These are phyloP conservation scores for Ilyonectria destructans DNA, from an alignment of 2,329 filamentous ascomycete genomes.

Conservation along the genomic window DNA sequence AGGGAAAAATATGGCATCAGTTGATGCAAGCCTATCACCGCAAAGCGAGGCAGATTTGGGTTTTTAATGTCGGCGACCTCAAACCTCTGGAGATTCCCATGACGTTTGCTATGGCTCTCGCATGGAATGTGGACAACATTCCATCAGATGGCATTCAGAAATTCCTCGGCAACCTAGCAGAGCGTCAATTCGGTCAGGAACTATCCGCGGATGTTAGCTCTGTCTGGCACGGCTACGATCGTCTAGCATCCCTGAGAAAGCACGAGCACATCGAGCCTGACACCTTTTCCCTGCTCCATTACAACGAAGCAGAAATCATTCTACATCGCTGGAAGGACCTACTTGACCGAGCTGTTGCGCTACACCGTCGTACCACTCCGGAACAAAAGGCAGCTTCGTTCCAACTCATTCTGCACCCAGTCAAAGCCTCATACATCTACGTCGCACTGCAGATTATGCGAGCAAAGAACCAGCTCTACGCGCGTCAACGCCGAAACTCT, in stretches of 20 bases:
- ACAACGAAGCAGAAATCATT: slow-evolving; percentile 70
- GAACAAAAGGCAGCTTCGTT: slow-evolving; percentile 68
- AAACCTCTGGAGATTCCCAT: slow-evolving; percentile 72
- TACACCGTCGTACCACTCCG: slow-evolving; percentile 14
- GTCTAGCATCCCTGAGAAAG: slow-evolving; percentile 64
- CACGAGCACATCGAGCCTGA: slow-evolving; percentile 72
- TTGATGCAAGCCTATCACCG: slow-evolving; percentile 68
- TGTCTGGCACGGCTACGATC: slow-evolving; percentile 67
- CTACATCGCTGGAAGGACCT: slow-evolving; percentile 65
- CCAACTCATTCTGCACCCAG: slow-evolving; percentile 72
- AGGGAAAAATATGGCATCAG: slow-evolving; percentile 64
- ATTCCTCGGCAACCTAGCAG: slow-evolving; percentile 65
- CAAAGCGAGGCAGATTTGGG: slow-evolving; percentile 70
- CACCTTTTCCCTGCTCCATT: slow-evolving; percentile 72
- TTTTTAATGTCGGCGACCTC: slow-evolving; percentile 76
- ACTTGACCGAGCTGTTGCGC: slow-evolving; percentile 60
- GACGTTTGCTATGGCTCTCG: slow-evolving; percentile 70
- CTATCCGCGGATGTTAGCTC: slow-evolving; percentile 61
- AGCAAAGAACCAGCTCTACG: slow-evolving; percentile 67
- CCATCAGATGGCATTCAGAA: slow-evolving; percentile 56
- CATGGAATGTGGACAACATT: slow-evolving; percentile 68
- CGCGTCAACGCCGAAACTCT: slow-evolving; percentile 67
- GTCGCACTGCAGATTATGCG: slow-evolving; percentile 61
- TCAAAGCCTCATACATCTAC: slow-evolving; percentile 68
- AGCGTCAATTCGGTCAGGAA: slow-evolving; percentile 64